Evolutionary conservation across 495 filamentous ascomycete species (phyloP), one percentile per base, ranked within the genome.

Genomic region (Podospora comata): DNA sequence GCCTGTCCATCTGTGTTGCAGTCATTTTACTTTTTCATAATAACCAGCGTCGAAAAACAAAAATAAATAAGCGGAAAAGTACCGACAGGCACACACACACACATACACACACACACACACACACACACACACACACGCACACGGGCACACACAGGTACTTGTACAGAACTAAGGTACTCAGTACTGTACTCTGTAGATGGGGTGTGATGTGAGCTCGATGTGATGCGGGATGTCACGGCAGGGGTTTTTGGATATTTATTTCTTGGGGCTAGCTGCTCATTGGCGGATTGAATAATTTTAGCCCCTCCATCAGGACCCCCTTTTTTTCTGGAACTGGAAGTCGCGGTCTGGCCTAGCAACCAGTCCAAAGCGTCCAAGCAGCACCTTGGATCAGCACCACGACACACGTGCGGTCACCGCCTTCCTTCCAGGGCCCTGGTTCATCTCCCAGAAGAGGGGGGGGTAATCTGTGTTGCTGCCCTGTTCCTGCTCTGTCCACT

Each of bases 271-370:
- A 23, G 23, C 23, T 23, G 23, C 23, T 23, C 67, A 55, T 67
- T 65, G 39, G 34, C 48, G 65, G 59, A 44, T 60, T 34, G 48
- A 64, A 70, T 66, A 72, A 72, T 70, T 59, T 68, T 60, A 67
- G 56, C 67, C 70, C 70, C 70, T 65, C 70, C 70, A 69, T 69
- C 56, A 27, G 26, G 30, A 60, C 27, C 62, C 67, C 66, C 63
- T 66, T 68, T 70, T 67, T 71, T 68, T 68, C 27, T 70, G 68
- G 68, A 58, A 62, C 65, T 64, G 56, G 69, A 63, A 27, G 60
- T 63, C 61, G 65, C 65, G 62, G 65, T 62, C 69, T 63, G 62
- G 65, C 62, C 65, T 61, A 18, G 69, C 69, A 71, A 62, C 69
- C 32, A 64, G 65, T 32, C 30, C 55, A 60, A 61, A 60, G 44